These are phyloP conservation scores for Salicornia ramosissima DNA, from an alignment of 148 eudicot species.

Conservation along the genomic window DNA sequence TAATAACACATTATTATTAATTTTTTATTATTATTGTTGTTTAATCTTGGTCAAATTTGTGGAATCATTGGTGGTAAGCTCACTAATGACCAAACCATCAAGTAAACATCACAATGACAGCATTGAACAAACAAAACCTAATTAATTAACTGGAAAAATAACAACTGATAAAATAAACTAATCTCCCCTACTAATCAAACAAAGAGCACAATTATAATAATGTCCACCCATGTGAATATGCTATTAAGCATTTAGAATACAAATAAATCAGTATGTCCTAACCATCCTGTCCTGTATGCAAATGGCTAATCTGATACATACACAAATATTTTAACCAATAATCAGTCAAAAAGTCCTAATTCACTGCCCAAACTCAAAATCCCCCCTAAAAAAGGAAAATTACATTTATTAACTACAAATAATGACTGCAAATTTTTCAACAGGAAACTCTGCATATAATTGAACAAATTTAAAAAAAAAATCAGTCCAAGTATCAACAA, in stretches of 20 bases:
- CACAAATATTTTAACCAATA: too few species aligned
- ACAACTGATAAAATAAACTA: constrained; percentile 16
- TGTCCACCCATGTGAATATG: constrained; percentile 36
- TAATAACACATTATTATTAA: constrained; percentile 22
- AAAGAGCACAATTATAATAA: constrained; percentile 11
- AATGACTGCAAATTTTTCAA: constrained; percentile 5
- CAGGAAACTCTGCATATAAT: constrained; percentile 6
- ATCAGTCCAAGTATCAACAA: constrained; percentile 15
- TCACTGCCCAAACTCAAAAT: too few species aligned
- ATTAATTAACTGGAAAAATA: constrained; percentile 24
- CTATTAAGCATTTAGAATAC: constrained; percentile 21
- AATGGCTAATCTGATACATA: constrained; percentile 14
- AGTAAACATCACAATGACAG: constrained; percentile 35
- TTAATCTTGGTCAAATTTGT: constrained; percentile 48
- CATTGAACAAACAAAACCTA: constrained; percentile 20
- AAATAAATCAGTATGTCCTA: constrained; percentile 28
- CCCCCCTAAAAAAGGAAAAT: too few species aligned
- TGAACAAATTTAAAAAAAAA: not conserved
- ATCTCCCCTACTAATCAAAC: constrained; percentile 15
- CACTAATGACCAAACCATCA: constrained; percentile 37
- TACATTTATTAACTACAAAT: too few species aligned
- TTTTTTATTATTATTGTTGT: not conserved
- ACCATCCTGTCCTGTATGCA: constrained; percentile 27
- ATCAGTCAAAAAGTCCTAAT: too few species aligned
- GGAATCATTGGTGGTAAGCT: constrained; percentile 30